Evolutionary conservation across 78 protist genomes (phyloP).

Genomic region (Dictyostelium firmibasis): DNA sequence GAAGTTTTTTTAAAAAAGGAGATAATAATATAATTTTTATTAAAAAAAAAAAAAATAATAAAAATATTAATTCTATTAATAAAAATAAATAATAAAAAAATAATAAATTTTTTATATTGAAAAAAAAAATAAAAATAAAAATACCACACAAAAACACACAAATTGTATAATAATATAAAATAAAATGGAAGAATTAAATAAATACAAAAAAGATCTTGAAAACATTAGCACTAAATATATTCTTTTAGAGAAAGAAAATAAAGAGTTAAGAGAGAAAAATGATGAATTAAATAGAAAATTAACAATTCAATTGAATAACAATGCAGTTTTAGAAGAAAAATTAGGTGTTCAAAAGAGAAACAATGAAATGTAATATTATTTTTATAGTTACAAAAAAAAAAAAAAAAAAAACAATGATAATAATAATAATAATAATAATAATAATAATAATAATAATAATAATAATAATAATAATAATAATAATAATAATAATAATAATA

Average conservation of each 20-base stretch:
- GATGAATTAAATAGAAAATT: slow-evolving; percentile 5
- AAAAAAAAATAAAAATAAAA: too few relatives aligned
- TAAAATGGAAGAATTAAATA: not conserved
- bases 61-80: not conserved
- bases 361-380: not conserved
- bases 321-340: not conserved
- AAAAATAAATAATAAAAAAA: not conserved
- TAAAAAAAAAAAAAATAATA: not conserved
- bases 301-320: slow-evolving; percentile 4
- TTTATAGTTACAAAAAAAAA: too few relatives aligned
- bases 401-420: too few relatives aligned
- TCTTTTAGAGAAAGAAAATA: not conserved
- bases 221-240: not conserved
- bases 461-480: too few relatives aligned
- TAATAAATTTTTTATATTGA: too few relatives aligned
- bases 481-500: too few relatives aligned
- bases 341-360: not conserved
- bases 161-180: not conserved
- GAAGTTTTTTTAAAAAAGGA: not conserved
- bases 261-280: not conserved
- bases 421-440: too few relatives aligned
- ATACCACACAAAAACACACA: not conserved
- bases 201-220: not conserved
- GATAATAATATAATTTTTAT: not conserved
- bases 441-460: too few relatives aligned